Evolutionary conservation across 768 basidiomycete genomes (phyloP).

Genomic region (Leucosporidium scottii): DNA sequence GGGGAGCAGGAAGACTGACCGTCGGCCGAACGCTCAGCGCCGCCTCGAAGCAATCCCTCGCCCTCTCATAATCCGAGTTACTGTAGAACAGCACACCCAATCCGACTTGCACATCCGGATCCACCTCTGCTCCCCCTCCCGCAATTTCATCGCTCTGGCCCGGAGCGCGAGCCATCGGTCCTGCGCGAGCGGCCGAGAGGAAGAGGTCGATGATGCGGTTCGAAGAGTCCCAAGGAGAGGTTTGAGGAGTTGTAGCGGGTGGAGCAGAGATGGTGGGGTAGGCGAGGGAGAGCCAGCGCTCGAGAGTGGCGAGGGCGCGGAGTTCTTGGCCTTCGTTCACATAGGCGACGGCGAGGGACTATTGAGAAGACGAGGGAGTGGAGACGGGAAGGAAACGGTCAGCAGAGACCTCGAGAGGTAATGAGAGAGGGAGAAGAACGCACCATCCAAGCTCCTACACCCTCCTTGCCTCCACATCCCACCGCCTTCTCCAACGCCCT

Average conservation of each 20-base stretch:
- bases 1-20: slow-evolving; percentile 43
- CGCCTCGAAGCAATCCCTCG: slow-evolving; percentile 89
- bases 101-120: slow-evolving; percentile 87
- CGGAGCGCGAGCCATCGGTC: slow-evolving; percentile 57
- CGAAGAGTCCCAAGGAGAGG: slow-evolving; percentile 67
- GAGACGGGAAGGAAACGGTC: not conserved
- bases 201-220: slow-evolving; percentile 73
- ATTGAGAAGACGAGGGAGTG: slow-evolving; percentile 3
- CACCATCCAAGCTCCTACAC: slow-evolving; percentile 69
- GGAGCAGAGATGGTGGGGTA: slow-evolving; percentile 44
- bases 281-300: slow-evolving; percentile 72
- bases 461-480: slow-evolving; percentile 50
- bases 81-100: slow-evolving; percentile 89
- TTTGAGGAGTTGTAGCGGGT: slow-evolving; percentile 13
- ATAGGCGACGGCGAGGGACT: slow-evolving; percentile 93
- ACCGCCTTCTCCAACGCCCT: slow-evolving; percentile 44
- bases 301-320: slow-evolving; percentile 73
- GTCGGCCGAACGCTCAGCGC: slow-evolving; percentile 72
- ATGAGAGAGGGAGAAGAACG: slow-evolving; percentile 54
- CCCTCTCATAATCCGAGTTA: slow-evolving; percentile 73
- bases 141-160: slow-evolving; percentile 10
- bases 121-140: slow-evolving; percentile 41
- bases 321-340: slow-evolving; percentile 89
- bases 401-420: not conserved
- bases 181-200: slow-evolving; percentile 70